phyloP scores from a whole-genome alignment of 2,329 filamentous ascomycete genomes.

The Colletotrichum horii region DNA sequence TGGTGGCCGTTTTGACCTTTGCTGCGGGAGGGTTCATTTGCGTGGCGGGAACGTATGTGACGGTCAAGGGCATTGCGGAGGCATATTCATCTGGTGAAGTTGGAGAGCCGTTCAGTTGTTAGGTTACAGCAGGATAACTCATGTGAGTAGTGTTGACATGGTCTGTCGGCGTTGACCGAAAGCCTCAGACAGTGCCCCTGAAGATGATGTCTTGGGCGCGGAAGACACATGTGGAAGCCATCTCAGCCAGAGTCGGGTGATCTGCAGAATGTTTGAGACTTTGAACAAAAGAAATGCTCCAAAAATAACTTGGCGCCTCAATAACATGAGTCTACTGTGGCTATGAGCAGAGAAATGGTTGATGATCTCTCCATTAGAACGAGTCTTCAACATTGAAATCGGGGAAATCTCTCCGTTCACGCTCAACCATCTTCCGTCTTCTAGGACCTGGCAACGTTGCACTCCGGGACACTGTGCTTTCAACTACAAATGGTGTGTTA shows the following conservation, averaged over 20 bases:
- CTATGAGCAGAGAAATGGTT: neutral
- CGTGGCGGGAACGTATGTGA: conserved; percentile 54
- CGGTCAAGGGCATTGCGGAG: conserved; percentile 37
- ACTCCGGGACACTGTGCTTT: neutral
- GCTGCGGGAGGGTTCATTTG: conserved; percentile 53
- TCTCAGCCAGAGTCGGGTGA: neutral
- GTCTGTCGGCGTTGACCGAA: neutral
- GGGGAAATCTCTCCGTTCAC: neutral
- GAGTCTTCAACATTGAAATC: neutral
- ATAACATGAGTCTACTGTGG: neutral
- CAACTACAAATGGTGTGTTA: neutral
- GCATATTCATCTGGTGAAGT: conserved; percentile 22
- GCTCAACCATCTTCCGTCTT: neutral
- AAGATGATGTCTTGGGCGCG: neutral
- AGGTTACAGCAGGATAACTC: neutral
- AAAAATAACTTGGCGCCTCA: neutral
- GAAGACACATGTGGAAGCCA: neutral
- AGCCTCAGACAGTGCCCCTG: neutral
- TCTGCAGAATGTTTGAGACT: neutral
- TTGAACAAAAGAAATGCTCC: neutral
- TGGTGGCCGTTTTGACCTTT: conserved; percentile 45
- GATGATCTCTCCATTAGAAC: neutral
- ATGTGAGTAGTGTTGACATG: neutral
- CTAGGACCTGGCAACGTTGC: neutral
- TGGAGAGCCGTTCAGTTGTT: conserved; percentile 9